Conservation (phyloP, 345 rosid genomes). For the Erodium maritimum region DNA sequence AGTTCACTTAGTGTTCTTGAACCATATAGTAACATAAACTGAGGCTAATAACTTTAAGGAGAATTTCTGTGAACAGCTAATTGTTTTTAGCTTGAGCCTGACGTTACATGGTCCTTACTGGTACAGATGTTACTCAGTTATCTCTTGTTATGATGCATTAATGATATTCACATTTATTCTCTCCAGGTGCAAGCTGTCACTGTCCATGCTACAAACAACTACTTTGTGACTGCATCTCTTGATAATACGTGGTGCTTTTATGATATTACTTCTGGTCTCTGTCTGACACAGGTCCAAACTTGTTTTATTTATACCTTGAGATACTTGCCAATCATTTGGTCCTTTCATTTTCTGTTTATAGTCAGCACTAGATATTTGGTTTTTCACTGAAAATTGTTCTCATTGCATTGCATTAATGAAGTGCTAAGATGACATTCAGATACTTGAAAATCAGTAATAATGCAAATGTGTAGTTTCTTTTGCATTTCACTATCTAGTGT, state of each 20-base stretch:
- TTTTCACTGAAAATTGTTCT: background rate
- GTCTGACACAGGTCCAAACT: slow-evolving; percentile 68
- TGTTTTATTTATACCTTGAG: background rate
- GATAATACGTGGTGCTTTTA: slow-evolving; percentile 94
- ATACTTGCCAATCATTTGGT: background rate
- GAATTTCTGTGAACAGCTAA: too few relatives aligned
- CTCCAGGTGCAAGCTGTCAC: slow-evolving; percentile 93
- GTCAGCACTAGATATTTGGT: background rate
- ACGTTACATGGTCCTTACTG: too few relatives aligned
- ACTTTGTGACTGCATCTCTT: slow-evolving; percentile 91
- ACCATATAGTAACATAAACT: too few relatives aligned
- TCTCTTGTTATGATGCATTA: background rate
- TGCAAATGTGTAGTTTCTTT: background rate
- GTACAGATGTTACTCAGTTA: too few relatives aligned
- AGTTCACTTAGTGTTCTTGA: too few relatives aligned
- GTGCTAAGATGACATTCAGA: background rate
- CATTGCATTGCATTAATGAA: background rate
- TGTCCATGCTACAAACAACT: slow-evolving; percentile 86
- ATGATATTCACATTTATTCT: background rate
- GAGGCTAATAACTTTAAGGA: too few relatives aligned
- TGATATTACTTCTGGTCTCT: slow-evolving; percentile 74
- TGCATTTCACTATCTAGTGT: background rate
- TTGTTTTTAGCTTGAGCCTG: too few relatives aligned
- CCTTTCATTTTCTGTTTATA: too few relatives aligned
- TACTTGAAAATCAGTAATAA: background rate